A percentile compares a stretch with the other conserved stretches of the same genome.
Evolutionary conservation across 1,284 basidiomycete genomes (phyloP).

Genomic region (Ceratobasidium sp.): DNA sequence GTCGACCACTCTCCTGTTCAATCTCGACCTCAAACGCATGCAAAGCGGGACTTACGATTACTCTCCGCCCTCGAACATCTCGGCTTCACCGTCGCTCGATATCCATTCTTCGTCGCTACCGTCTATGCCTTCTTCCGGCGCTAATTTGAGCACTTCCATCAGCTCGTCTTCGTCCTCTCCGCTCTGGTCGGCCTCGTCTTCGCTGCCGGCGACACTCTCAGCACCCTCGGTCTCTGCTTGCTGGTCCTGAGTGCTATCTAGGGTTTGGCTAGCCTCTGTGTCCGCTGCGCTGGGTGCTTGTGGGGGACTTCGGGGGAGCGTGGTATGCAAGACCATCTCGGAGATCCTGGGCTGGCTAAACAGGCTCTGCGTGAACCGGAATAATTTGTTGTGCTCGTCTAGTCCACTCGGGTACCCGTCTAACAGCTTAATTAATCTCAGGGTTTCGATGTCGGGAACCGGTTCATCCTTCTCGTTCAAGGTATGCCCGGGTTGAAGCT

Average conservation of each 20-base stretch:
- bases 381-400: not conserved
- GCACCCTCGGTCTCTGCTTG: not conserved
- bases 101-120: not conserved
- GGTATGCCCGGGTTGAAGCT: not conserved
- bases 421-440: not conserved
- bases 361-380: not conserved
- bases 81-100: not conserved
- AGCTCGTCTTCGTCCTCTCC: not conserved
- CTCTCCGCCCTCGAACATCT: not conserved
- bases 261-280: not conserved
- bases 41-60: not conserved
- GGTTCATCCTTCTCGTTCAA: not conserved
- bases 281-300: not conserved
- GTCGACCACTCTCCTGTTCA: not conserved
- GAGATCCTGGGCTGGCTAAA: not conserved
- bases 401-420: constrained; percentile 5
- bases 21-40: not conserved
- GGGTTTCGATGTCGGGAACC: not conserved
- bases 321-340: not conserved
- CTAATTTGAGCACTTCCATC: not conserved
- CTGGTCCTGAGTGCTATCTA: not conserved
- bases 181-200: not conserved
- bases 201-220: not conserved
- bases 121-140: not conserved
- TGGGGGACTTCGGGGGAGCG: not conserved